Evolutionary conservation across 768 basidiomycete species (phyloP), one percentile per base, ranked within the genome.

Genomic region (Mycena sanguinolenta): DNA sequence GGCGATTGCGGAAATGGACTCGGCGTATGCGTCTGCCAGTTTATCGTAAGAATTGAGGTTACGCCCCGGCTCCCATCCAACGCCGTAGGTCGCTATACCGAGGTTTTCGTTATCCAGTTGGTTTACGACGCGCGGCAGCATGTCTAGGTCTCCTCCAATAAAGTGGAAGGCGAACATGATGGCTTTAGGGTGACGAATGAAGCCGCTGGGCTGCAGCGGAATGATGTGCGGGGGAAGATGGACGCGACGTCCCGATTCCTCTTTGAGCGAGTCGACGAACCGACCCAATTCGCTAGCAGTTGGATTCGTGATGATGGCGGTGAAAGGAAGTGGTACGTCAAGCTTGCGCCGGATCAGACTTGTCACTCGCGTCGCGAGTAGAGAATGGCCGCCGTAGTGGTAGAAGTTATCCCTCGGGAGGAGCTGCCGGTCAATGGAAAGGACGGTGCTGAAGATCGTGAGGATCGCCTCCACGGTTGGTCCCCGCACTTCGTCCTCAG

Each of bases 111-210:
- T 66, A n/a, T 66, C 64, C 32, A 66, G 55, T 14, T 58, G 14
- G 27, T 66, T 66, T 17, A 30, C 64, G 32, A 66, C n/a, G 14
- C 64, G 64, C 28, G 64, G 64, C 32, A 66, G 39, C 14, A 17
- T 25, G 10, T 66, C 39, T 16, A 66, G 28, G n/a, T n/a, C n/a
- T 19, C 64, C 64, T 17, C 55, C 27, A 17, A 66, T 58, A 50
- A 66, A 66, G 42, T n/a, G 65, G 23, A 66, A 66, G 23, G 27
- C 65, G 17, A 66, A 12, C 42, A 66, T 44, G n/a, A 66, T 27
- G 32, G 65, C 65, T 23, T 30, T 58, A 25, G 65, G 65, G 23
- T 58, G 23, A n/a, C 44, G 30, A 13, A 66, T 66, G 53, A 66
- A 58, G 16, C 53, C 42, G 55, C 53, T 39, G 12, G 42, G 58